phyloP scores from a whole-genome alignment of 371 early-diverging fungal genomes.

The Circinella umbellata region DNA sequence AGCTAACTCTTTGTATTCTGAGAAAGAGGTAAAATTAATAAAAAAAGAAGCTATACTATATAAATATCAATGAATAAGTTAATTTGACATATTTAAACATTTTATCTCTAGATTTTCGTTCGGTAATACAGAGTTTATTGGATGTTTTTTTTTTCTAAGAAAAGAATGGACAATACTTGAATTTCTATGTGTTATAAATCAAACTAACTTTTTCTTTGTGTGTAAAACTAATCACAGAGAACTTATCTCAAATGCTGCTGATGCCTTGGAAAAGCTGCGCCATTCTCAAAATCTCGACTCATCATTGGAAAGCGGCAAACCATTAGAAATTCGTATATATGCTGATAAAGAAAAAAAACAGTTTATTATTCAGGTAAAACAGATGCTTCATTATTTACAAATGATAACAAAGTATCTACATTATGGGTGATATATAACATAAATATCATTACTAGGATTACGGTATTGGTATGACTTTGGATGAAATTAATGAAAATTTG shows the following conservation, averaged over 20 bases:
- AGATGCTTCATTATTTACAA: neutral
- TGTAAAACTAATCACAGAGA: slow-evolving; percentile 71
- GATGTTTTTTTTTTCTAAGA: too few relatives aligned
- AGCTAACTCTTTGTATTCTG: slow-evolving; percentile 87
- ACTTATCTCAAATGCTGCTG: slow-evolving; percentile 97
- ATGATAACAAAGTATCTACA: neutral
- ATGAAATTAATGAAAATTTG: slow-evolving; percentile 87
- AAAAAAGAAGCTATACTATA: neutral
- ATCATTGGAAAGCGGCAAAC: slow-evolving; percentile 60
- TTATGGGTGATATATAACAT: too few relatives aligned
- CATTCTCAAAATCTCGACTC: slow-evolving; percentile 70
- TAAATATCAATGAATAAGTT: too few relatives aligned
- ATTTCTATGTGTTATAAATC: too few relatives aligned
- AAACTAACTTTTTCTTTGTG: neutral
- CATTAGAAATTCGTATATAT: slow-evolving; percentile 82
- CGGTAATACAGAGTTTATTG: slow-evolving; percentile 48
- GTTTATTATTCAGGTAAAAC: slow-evolving; percentile 74
- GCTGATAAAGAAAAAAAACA: slow-evolving; percentile 76
- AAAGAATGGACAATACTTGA: neutral
- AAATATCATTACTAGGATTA: slow-evolving; percentile 64
- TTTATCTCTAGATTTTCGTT: slow-evolving; percentile 59
- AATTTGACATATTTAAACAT: neutral
- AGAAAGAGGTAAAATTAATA: slow-evolving; percentile 72
- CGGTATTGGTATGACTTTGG: slow-evolving; percentile 98
- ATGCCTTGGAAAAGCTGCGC: slow-evolving; percentile 97